Evolutionary conservation across 1,284 basidiomycete genomes (phyloP).

Genomic region (Gymnopus androsaceus): DNA sequence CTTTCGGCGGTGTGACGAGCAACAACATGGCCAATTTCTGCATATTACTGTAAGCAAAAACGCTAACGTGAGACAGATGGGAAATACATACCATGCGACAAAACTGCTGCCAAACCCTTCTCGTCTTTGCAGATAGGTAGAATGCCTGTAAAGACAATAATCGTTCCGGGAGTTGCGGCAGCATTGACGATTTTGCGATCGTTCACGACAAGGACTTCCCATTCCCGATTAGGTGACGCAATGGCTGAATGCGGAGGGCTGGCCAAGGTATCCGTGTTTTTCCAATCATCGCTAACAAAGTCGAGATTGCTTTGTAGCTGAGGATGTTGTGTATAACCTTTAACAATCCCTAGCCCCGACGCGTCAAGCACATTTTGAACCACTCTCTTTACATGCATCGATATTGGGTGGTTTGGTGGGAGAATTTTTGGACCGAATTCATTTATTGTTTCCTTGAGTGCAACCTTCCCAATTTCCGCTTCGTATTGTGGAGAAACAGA

Average conservation of each 20-base stretch:
- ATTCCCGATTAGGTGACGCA: conserved; percentile 44
- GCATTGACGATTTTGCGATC: conserved; percentile 80
- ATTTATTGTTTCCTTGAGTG: conserved; percentile 52
- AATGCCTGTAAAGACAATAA: conserved; percentile 82
- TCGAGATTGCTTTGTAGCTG: conserved; percentile 19
- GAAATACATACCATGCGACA: conserved; percentile 73
- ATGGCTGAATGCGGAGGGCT: conserved; percentile 27
- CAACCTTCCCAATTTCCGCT: conserved; percentile 50
- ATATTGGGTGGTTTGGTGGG: conserved; percentile 68
- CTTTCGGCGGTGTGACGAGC: conserved; percentile 78
- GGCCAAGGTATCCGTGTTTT: conserved; percentile 30
- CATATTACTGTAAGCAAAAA: too few species aligned
- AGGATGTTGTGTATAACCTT: conserved; percentile 25
- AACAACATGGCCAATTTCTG: conserved; percentile 90
- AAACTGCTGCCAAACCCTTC: conserved; percentile 82
- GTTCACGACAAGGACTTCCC: conserved; percentile 83
- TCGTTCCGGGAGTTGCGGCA: conserved; percentile 68
- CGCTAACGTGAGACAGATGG: not conserved
- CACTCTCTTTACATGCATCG: conserved; percentile 68
- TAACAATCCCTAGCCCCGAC: conserved; percentile 69
- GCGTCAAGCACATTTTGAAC: conserved; percentile 74
- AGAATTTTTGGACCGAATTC: conserved; percentile 65
- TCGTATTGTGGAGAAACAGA: conserved; percentile 67
- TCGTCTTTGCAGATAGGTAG: conserved; percentile 80
- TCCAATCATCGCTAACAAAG: conserved; percentile 14